phyloP scores from a whole-genome alignment of 345 rosid species.

The Corchorus capsularis region DNA sequence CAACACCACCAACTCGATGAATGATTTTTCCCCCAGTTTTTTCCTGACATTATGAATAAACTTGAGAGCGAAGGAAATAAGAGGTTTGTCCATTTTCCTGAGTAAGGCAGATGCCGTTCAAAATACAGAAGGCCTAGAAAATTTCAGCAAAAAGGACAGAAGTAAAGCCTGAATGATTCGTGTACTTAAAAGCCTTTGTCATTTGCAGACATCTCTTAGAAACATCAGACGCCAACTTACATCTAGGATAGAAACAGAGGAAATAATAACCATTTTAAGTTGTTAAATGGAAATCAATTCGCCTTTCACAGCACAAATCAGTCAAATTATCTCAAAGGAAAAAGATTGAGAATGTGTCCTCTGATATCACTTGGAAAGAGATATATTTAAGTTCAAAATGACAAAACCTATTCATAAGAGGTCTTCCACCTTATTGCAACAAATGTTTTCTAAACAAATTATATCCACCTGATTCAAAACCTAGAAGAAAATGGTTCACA shows the following conservation, averaged over 20 bases:
- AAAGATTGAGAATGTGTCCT: slow-evolving; percentile 39
- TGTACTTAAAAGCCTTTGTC: background rate
- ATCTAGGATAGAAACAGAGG: background rate
- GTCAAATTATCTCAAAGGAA: background rate
- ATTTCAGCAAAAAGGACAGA: background rate
- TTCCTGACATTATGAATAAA: slow-evolving; percentile 46
- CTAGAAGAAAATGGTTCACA: background rate
- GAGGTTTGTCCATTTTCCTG: background rate
- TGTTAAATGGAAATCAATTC: background rate
- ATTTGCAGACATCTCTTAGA: background rate
- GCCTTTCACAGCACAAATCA: background rate
- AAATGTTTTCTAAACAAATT: background rate
- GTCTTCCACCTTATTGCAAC: background rate
- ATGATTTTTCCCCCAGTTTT: slow-evolving; percentile 85
- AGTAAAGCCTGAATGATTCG: background rate
- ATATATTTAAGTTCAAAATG: background rate
- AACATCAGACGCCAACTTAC: slow-evolving; percentile 3
- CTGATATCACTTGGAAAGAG: background rate
- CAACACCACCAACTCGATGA: slow-evolving; percentile 72
- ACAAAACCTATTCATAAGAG: background rate
- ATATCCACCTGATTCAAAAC: background rate
- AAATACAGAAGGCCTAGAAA: background rate
- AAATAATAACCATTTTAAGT: background rate
- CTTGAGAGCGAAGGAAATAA: slow-evolving; percentile 20
- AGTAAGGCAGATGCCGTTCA: slow-evolving; percentile 1